Evolutionary conservation across 2,329 filamentous ascomycete species (phyloP).

Genomic region (Xylariaceae sp.): DNA sequence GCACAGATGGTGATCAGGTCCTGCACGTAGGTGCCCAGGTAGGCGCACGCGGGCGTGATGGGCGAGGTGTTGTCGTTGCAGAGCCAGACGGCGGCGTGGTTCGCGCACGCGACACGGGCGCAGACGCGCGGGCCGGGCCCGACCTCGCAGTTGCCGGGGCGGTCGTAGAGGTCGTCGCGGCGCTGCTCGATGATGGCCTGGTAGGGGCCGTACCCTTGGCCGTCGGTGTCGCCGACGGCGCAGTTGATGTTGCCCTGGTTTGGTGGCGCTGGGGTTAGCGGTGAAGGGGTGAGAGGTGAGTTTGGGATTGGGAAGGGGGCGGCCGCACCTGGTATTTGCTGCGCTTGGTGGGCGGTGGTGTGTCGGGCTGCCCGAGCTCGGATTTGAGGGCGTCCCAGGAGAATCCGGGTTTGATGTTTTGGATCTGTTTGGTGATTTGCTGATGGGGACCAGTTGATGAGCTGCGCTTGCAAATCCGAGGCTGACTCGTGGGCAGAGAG

Average conservation of each 20-base stretch:
- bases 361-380: not conserved
- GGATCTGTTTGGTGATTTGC: constrained; percentile 1
- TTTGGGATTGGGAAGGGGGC: too few species aligned
- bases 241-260: constrained; percentile 4
- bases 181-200: not conserved
- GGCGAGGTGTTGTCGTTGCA: constrained; percentile 11
- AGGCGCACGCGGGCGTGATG: constrained; percentile 2
- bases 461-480: not conserved
- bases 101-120: constrained; percentile 4
- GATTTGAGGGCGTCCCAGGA: not conserved
- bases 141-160: not conserved
- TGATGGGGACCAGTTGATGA: not conserved
- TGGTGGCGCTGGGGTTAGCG: too few species aligned
- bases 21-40: constrained; percentile 9
- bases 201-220: not conserved
- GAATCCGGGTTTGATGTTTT: not conserved
- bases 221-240: constrained; percentile 1
- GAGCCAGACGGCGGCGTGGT: constrained; percentile 11
- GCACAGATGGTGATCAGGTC: constrained; percentile 7
- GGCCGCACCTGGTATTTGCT: too few species aligned
- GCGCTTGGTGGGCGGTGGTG: too few species aligned
- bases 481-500: too few species aligned
- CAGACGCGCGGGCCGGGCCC: constrained; percentile 5
- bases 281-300: too few species aligned
- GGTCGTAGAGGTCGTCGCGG: not conserved